These are phyloP conservation scores for Cronartium quercuum DNA, from an alignment of 1,284 basidiomycete genomes.

Conservation along the genomic window DNA sequence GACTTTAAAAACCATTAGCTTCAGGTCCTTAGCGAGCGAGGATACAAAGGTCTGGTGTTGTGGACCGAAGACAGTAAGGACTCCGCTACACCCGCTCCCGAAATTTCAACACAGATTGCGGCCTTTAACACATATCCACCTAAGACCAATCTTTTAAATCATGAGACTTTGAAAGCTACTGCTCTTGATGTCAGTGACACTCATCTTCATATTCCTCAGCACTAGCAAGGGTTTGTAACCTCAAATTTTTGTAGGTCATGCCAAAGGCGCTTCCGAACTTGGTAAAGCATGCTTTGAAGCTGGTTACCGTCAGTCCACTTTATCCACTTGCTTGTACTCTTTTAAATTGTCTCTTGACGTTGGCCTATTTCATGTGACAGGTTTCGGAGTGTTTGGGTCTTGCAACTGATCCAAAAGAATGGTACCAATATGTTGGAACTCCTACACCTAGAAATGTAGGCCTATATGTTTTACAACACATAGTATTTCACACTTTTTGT, in stretches of 20 bases:
- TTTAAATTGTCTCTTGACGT: too few species aligned
- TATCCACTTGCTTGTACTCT: too few species aligned
- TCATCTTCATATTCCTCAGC: background rate
- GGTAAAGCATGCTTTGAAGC: background rate
- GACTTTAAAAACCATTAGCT: too few species aligned
- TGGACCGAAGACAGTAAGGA: constrained; percentile 28
- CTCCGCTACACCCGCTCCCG: background rate
- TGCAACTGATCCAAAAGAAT: constrained; percentile 6
- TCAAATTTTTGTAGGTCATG: background rate
- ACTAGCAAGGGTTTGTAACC: background rate
- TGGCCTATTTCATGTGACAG: background rate
- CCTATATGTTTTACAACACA: too few species aligned
- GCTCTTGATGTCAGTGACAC: background rate
- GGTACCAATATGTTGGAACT: constrained; percentile 9
- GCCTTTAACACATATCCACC: constrained; percentile 13
- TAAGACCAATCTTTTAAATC: constrained; percentile 17
- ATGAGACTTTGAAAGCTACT: background rate
- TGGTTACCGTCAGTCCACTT: background rate
- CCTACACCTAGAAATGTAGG: constrained; percentile 20
- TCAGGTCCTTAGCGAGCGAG: constrained; percentile 42
- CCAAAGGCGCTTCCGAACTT: background rate
- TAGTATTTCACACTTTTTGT: too few species aligned
- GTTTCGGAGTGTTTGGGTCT: constrained; percentile 6
- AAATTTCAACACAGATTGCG: constrained; percentile 1
- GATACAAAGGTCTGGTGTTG: constrained; percentile 43